Conservation (phyloP, 129 eudicot genomes). For the Rutidosis leptorrhynchoides region DNA sequence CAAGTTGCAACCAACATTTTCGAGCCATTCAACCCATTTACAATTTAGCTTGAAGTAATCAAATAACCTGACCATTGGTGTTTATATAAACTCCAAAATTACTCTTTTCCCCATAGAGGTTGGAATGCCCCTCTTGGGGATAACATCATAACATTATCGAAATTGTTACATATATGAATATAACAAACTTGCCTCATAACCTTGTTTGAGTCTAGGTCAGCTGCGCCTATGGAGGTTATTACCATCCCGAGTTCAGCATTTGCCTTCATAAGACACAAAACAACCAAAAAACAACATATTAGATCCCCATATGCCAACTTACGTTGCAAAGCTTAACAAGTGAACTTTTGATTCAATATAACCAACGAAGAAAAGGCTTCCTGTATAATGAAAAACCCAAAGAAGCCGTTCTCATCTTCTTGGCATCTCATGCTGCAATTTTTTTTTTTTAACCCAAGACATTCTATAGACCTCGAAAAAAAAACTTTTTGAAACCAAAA, state of each 20-base stretch:
- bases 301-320: neutral
- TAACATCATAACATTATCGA: neutral
- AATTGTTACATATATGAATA: conserved; percentile 28
- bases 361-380: conserved; percentile 22
- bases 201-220: conserved; percentile 41
- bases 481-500: conserved; percentile 12
- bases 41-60: neutral
- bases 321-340: neutral
- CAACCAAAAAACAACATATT: neutral
- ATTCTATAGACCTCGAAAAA: neutral
- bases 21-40: neutral
- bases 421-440: conserved; percentile 28
- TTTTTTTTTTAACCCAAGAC: neutral
- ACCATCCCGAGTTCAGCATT: conserved; percentile 30
- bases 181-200: conserved; percentile 57
- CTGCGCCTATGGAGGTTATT: conserved; percentile 33
- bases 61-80: neutral
- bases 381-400: conserved; percentile 25
- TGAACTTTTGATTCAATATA: neutral
- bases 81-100: neutral
- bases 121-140: neutral
- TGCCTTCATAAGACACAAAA: conserved; percentile 50
- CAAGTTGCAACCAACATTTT: neutral
- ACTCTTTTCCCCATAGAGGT: neutral
- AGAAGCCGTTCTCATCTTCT: conserved; percentile 27